Evolutionary conservation across 805 yeast species (phyloP).

Genomic region (Teunomyces kruisii): DNA sequence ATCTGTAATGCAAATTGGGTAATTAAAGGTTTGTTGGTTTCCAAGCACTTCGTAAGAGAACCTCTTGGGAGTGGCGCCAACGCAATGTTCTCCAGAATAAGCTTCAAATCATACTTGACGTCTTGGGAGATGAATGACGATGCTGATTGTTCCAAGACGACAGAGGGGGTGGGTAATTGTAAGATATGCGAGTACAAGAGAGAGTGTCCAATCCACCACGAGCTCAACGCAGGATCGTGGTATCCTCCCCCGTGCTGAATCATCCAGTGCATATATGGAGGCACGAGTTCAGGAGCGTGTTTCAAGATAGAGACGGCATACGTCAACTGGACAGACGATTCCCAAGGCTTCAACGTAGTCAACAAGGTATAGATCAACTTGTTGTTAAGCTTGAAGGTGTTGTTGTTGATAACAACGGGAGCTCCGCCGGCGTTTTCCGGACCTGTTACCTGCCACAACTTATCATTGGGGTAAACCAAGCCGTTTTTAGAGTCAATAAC

Average conservation of each 20-base stretch:
- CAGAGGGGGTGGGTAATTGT: conserved; percentile 54
- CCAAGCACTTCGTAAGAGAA: conserved; percentile 58
- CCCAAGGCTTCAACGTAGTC: conserved; percentile 77
- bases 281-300: conserved; percentile 65
- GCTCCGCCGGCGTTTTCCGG: conserved; percentile 32
- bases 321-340: conserved; percentile 60
- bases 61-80: conserved; percentile 64
- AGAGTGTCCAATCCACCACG: conserved; percentile 81
- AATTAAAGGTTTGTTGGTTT: conserved; percentile 46
- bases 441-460: conserved; percentile 43
- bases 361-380: conserved; percentile 63
- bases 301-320: conserved; percentile 51
- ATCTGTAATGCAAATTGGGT: conserved; percentile 66
- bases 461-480: conserved; percentile 45
- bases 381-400: conserved; percentile 61
- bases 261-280: conserved; percentile 63
- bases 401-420: conserved; percentile 46
- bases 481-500: conserved; percentile 53
- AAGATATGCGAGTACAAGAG: conserved; percentile 60
- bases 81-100: conserved; percentile 55
- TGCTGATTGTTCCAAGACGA: conserved; percentile 1
- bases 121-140: conserved; percentile 31
- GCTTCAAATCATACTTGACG: conserved; percentile 26
- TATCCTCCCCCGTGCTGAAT: conserved; percentile 59
- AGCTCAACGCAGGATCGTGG: conserved; percentile 75